Evolutionary conservation across 208 protist genomes (phyloP), one percentile per base, ranked within the genome.

Genomic region (Crithidia fasciculata): DNA sequence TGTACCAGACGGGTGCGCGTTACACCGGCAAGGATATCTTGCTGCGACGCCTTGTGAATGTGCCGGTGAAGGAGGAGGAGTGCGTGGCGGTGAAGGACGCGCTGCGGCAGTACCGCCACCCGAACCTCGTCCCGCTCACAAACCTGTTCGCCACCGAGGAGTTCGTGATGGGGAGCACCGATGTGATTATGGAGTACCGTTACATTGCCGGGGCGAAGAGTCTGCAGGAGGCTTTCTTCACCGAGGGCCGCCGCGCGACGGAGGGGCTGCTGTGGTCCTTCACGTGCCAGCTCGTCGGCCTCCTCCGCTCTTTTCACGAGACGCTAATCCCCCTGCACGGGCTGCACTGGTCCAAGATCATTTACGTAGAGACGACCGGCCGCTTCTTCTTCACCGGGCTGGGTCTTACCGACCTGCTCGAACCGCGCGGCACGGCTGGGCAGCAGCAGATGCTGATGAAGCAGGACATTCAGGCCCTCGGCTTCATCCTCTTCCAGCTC

Each of bases 251-350:
- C 18, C 80, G 82, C 57, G 83, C 85, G 19, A 92, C 91, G 13
- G 93, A 97, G 74, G 87, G 86, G 19, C 75, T 91, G 76, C 84
- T 96, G 69, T 97, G 91, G 91, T 94, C 89, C 62, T 92, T 95
- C 57, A 84, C 88, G 9, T 94, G 86, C 74, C 93, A 97, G 81
- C 82, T 97, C 47, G 78, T 97, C 36, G 82, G 90, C 28, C 85
- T 93, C 10, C 72, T 97, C 49, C 87, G 88, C 58, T 86, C 86
- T n/a, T 93, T 97, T 72, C 93, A 97, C 70, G 90, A 92, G 70
- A 95, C 84, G 18, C 62, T 87, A 13, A 83, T 91, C 58, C 87
- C 87, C 2, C 59, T 92, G 37, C 93, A 88, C 74, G 89, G 88
- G 10, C 60, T 96, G 59, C 88, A 94, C 78, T 89, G 81, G 79